Percentiles rank a stretch among this genome's conserved stretches.
phyloP scores from a whole-genome alignment of 768 basidiomycete genomes.

The Crepidotus variabilis region DNA sequence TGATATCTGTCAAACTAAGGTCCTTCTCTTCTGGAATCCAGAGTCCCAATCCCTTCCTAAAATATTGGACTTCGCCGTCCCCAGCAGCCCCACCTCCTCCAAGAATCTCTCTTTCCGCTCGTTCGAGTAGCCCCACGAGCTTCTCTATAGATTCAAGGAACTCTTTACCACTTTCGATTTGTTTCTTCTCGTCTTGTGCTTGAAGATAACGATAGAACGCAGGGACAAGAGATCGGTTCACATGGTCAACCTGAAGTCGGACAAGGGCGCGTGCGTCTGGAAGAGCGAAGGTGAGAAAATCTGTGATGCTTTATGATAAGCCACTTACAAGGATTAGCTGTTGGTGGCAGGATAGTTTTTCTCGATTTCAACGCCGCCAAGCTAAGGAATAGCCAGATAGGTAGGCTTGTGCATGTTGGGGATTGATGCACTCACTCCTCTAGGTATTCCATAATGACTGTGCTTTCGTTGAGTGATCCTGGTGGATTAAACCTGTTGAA shows the following conservation, averaged over 20 bases:
- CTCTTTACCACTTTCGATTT: slow-evolving; percentile 49
- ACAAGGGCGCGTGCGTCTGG: slow-evolving; percentile 65
- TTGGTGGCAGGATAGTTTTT: slow-evolving; percentile 53
- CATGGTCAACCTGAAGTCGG: slow-evolving; percentile 65
- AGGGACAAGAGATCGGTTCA: slow-evolving; percentile 61
- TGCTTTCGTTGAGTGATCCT: slow-evolving; percentile 72
- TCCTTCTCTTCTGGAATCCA: slow-evolving; percentile 51
- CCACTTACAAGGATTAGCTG: slow-evolving; percentile 57
- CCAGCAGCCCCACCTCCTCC: slow-evolving; percentile 33
- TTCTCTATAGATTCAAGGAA: slow-evolving; percentile 47
- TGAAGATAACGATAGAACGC: slow-evolving; percentile 75
- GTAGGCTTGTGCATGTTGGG: not conserved
- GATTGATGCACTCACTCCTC: slow-evolving; percentile 53
- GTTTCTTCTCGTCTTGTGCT: slow-evolving; percentile 54
- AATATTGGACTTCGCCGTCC: slow-evolving; percentile 34
- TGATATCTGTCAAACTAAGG: slow-evolving; percentile 61
- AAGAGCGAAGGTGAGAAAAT: slow-evolving; percentile 1
- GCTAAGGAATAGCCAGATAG: slow-evolving; percentile 23
- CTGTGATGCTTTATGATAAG: not conserved
- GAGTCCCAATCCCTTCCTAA: slow-evolving; percentile 45
- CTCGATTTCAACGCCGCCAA: slow-evolving; percentile 45
- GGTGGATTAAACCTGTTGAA: slow-evolving; percentile 52
- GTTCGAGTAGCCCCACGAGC: slow-evolving; percentile 52
- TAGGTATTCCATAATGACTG: slow-evolving; percentile 73
- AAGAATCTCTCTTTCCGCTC: slow-evolving; percentile 46